phyloP scores from a whole-genome alignment of 164 flowering plant species.

The Euptelea pleiosperma region DNA sequence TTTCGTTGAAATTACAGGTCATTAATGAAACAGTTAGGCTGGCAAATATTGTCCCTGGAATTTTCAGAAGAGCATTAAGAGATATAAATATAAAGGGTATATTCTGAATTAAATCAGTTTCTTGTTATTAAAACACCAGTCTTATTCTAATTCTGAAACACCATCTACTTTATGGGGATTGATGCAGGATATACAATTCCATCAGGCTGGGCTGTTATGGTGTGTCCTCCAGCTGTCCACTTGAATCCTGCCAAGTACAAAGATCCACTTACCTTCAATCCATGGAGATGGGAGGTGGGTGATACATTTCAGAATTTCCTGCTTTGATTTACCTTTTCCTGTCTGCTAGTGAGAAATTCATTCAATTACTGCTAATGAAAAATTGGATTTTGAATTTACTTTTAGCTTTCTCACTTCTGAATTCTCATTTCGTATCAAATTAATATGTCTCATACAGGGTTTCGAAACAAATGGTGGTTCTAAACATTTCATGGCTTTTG shows the following conservation, averaged over 20 bases:
- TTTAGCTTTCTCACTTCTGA: not conserved
- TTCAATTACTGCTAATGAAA: not conserved
- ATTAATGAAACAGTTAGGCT: constrained; percentile 43
- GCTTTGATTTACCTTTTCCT: not conserved
- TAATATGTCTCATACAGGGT: constrained; percentile 20
- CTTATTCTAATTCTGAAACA: not conserved
- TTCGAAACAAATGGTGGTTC: constrained; percentile 26
- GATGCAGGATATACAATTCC: constrained; percentile 74
- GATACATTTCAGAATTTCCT: not conserved
- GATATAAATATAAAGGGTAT: constrained; percentile 36
- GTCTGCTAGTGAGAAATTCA: not conserved
- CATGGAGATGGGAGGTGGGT: constrained; percentile 79
- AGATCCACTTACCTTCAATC: constrained; percentile 72
- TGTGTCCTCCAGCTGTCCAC: constrained; percentile 85
- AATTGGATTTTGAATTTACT: not conserved
- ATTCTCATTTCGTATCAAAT: constrained; percentile 2
- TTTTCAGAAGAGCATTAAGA: constrained; percentile 35
- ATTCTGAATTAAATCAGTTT: not conserved
- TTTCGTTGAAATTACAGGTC: constrained; percentile 27
- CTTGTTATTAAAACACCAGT: not conserved
- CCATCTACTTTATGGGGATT: constrained; percentile 1
- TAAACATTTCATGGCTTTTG: constrained; percentile 47
- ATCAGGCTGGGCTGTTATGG: constrained; percentile 82
- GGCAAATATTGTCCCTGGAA: constrained; percentile 38
- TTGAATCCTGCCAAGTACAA: constrained; percentile 58